A percentile compares a stretch with the other conserved stretches of the same genome.
Conservation (phyloP, 2,329 filamentous ascomycete genomes). For the Diaporthe sp. region DNA sequence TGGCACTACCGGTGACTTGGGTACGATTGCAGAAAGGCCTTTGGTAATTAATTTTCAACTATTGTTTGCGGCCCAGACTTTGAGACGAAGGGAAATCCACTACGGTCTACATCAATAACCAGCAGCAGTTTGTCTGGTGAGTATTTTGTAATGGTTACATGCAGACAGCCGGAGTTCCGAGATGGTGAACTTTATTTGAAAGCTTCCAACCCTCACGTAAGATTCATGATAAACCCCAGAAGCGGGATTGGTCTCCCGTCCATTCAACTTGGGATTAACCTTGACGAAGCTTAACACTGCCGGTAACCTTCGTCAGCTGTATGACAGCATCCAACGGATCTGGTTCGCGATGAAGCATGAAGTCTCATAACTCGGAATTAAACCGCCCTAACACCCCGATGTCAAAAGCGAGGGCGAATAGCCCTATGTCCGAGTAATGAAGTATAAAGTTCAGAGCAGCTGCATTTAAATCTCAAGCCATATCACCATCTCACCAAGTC, state of each 20-base stretch:
- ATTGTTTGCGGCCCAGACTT: neutral
- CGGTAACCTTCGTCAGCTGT: neutral
- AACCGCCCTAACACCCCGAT: too few relatives aligned
- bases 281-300: neutral
- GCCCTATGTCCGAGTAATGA: neutral
- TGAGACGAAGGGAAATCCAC: neutral
- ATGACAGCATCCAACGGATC: neutral
- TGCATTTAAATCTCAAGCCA: neutral
- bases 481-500: neutral
- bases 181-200: neutral
- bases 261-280: neutral
- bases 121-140: neutral
- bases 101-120: accelerated
- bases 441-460: neutral
- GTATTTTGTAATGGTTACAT: too few relatives aligned
- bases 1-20: neutral
- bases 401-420: neutral
- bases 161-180: neutral
- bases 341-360: neutral
- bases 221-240: neutral
- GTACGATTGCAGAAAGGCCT: neutral
- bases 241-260: neutral
- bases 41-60: neutral
- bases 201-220: neutral
- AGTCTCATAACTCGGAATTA: neutral